A percentile compares a stretch with the other conserved stretches of the same genome.
Conservation (phyloP, 2,329 filamentous ascomycete species). For the Trichoderma citrinoviride region DNA sequence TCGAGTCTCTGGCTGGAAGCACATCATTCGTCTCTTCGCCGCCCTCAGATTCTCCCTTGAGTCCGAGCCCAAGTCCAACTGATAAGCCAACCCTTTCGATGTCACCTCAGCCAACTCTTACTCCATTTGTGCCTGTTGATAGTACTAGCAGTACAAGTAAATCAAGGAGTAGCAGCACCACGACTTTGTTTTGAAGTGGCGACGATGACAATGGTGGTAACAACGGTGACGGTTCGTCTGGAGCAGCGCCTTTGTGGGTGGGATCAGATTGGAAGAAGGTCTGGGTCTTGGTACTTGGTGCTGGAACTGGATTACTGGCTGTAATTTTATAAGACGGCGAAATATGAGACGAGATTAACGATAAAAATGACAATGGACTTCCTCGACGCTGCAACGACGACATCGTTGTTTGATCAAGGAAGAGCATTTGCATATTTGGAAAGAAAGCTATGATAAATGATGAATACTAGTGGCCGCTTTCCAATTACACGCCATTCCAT, state of each 20-base stretch:
- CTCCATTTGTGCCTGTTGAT: neutral
- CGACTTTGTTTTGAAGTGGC: neutral
- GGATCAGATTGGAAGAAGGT: slow-evolving; percentile 1
- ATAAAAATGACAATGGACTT: neutral
- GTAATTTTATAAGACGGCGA: neutral
- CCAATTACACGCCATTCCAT: no score
- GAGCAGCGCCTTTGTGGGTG: slow-evolving; percentile 8
- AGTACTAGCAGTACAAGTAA: neutral
- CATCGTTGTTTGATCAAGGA: neutral
- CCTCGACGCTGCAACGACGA: rapidly evolving
- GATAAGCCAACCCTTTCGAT: neutral
- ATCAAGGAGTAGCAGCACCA: neutral
- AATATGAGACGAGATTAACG: neutral
- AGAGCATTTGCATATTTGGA: no score
- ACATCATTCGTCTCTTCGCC: slow-evolving; percentile 21
- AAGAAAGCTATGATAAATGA: neutral
- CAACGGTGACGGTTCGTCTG: neutral
- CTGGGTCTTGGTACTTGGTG: slow-evolving; percentile 2
- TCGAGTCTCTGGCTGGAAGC: slow-evolving; percentile 26
- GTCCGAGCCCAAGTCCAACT: neutral
- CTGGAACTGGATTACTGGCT: slow-evolving; percentile 13
- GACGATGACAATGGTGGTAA: neutral
- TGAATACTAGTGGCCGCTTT: no score
- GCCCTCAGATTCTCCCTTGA: neutral
- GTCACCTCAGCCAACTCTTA: neutral